phyloP scores from a whole-genome alignment of 1,139 yeast species.

The Pneumocystis sp. region DNA sequence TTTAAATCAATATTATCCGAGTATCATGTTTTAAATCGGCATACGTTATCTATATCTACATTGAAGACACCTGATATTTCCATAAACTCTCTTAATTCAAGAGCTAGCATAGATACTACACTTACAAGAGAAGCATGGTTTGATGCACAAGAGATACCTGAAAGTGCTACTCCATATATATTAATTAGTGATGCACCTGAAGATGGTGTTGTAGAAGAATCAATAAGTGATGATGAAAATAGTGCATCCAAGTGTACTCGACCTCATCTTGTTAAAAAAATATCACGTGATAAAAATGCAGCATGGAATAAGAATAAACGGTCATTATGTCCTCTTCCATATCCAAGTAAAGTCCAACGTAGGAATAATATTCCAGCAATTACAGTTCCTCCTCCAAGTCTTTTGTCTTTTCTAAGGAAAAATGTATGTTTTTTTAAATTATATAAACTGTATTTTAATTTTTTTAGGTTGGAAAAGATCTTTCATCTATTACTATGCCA shows the following conservation, averaged over 20 bases:
- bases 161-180: background rate
- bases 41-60: background rate
- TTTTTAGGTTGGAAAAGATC: conserved; percentile 53
- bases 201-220: background rate
- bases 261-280: background rate
- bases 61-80: background rate
- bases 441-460: background rate
- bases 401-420: conserved; percentile 64
- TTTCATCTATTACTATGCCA: conserved; percentile 72
- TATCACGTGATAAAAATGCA: background rate
- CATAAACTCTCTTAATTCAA: background rate
- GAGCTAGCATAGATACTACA: background rate
- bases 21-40: background rate
- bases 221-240: background rate
- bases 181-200: background rate
- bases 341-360: conserved; percentile 31
- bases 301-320: background rate
- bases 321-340: conserved; percentile 7
- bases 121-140: background rate
- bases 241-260: background rate
- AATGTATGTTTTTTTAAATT: conserved; percentile 30
- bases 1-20: background rate
- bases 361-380: conserved; percentile 48
- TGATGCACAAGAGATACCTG: background rate
- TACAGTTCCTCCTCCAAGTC: conserved; percentile 60